A percentile compares a stretch with the other conserved stretches of the same genome.
phyloP scores from a whole-genome alignment of 192 early-diverging fungal species.

The Linnemannia elongata region DNA sequence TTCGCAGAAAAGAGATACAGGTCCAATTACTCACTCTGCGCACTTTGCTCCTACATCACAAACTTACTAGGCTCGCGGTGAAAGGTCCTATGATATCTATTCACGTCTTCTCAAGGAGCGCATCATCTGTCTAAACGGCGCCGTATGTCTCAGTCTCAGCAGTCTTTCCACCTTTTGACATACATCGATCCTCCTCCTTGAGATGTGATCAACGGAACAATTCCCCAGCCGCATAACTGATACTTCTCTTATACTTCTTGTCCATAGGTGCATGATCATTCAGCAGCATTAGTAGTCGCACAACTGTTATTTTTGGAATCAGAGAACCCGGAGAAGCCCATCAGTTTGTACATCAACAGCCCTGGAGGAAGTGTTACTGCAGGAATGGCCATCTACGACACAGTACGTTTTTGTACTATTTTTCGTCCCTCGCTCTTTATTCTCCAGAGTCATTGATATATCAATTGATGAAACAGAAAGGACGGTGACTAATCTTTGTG shows the following conservation, averaged over 20 bases:
- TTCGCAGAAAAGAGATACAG: not conserved
- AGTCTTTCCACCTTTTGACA: not conserved
- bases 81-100: slow-evolving; percentile 98
- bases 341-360: slow-evolving; percentile 97
- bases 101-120: slow-evolving; percentile 96
- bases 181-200: not conserved
- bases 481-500: not conserved
- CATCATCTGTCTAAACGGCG: slow-evolving; percentile 96
- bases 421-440: not conserved
- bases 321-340: slow-evolving; percentile 93
- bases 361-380: slow-evolving; percentile 97
- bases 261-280: slow-evolving; percentile 81
- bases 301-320: slow-evolving; percentile 96
- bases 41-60: not conserved
- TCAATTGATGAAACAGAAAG: not conserved
- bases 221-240: not conserved
- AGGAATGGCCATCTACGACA: slow-evolving; percentile 95
- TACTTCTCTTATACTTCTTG: not conserved
- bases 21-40: not conserved
- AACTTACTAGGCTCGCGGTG: slow-evolving; percentile 76
- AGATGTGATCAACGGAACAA: too few relatives aligned
- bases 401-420: slow-evolving; percentile 60
- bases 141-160: slow-evolving; percentile 57
- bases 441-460: not conserved
- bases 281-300: slow-evolving; percentile 92